Conservation (phyloP, 2,329 filamentous ascomycete species). For the Polychaeton citri region DNA sequence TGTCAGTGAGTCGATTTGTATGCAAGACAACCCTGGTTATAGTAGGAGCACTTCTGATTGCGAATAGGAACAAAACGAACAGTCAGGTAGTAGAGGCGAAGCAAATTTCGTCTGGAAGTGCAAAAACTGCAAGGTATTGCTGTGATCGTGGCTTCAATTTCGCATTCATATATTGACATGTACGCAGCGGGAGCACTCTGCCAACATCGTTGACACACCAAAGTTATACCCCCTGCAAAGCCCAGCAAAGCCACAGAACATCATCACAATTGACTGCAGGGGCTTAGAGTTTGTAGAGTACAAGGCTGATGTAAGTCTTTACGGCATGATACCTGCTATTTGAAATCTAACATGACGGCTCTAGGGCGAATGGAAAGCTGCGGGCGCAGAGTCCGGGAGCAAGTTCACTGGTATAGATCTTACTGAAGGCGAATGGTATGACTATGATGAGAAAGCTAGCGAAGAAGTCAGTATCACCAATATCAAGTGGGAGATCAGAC, state of each 20-base stretch:
- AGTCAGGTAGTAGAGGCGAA: conserved; percentile 85
- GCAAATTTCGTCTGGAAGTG: conserved; percentile 99
- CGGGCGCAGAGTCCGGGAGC: conserved; percentile 64
- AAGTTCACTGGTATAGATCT: conserved; percentile 76
- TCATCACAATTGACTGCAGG: conserved; percentile 86
- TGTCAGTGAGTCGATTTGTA: conserved; percentile 82
- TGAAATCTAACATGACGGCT: background rate
- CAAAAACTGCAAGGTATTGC: conserved; percentile 82
- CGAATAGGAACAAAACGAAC: conserved; percentile 77
- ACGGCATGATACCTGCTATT: background rate
- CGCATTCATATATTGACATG: background rate
- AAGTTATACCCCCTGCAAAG: conserved; percentile 57
- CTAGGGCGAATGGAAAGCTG: conserved; percentile 81
- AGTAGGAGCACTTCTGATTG: too few species aligned
- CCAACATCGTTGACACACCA: conserved; percentile 65
- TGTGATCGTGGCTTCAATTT: background rate
- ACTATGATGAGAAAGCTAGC: conserved; percentile 87
- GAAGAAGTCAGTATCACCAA: conserved; percentile 91
- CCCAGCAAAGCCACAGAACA: conserved; percentile 60
- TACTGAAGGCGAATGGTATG: conserved; percentile 87
- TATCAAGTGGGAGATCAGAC: conserved; percentile 70
- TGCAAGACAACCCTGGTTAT: too few species aligned
- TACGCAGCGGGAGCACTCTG: conserved; percentile 64
- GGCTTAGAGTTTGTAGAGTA: conserved; percentile 88
- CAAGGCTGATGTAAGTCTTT: conserved; percentile 59